Percentiles rank a stretch among this genome's conserved stretches.
Conservation (phyloP, 768 basidiomycete genomes). For the Cystofilobasidium bisporidii region DNA sequence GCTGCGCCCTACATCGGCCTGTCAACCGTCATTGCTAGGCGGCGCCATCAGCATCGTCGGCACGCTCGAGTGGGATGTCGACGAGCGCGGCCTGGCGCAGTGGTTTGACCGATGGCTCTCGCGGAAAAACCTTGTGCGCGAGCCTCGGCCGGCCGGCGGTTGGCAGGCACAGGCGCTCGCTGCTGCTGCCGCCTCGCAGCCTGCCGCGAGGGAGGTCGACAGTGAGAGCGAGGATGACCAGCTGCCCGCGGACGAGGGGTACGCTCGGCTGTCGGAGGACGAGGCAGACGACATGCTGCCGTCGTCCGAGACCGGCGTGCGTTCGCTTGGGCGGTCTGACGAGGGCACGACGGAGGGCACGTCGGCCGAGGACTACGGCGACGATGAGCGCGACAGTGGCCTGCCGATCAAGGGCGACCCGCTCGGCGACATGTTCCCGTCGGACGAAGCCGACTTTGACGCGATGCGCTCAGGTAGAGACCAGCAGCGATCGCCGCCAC, state of each 20-base stretch:
- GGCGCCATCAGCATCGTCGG: neutral
- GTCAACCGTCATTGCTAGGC: no score
- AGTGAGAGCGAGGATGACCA: neutral
- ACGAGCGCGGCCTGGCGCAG: neutral
- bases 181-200: neutral
- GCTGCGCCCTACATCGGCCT: neutral
- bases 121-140: neutral
- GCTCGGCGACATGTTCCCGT: neutral
- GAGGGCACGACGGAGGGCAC: no score
- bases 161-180: neutral
- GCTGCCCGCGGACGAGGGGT: neutral
- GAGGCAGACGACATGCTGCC: neutral
- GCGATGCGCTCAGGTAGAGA: neutral
- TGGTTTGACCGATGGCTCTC: neutral
- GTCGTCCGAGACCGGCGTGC: no score
- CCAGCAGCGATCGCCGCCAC: neutral
- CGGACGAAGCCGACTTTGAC: neutral
- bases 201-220: neutral
- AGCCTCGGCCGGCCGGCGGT: neutral
- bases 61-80: slow-evolving; percentile 1
- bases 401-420: neutral
- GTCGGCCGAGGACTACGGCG: neutral
- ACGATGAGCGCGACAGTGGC: neutral
- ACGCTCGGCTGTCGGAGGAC: neutral
- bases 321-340: no score